phyloP scores from a whole-genome alignment of 257 asterid genomes.

The Solanum acaule region DNA sequence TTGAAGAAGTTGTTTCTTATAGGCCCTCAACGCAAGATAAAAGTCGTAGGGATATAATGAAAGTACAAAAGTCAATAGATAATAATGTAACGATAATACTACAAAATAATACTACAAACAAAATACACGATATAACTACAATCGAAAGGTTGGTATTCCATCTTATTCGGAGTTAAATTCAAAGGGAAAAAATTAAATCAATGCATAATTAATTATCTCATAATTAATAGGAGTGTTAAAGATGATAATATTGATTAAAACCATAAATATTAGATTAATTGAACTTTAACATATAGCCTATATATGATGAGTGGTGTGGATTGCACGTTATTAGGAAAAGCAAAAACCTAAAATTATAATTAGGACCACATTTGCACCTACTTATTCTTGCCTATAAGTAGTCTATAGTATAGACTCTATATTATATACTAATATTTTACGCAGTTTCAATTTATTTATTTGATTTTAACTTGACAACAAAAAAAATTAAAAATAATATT shows the following conservation, averaged over 20 bases:
- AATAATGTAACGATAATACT: too few relatives aligned
- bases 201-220: not conserved
- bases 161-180: not conserved
- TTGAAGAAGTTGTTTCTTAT: not conserved
- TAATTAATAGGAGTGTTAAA: not conserved
- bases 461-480: not conserved
- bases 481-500: too few relatives aligned
- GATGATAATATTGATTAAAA: not conserved
- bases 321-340: not conserved
- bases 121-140: too few relatives aligned
- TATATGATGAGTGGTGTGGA: not conserved
- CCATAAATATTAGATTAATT: not conserved
- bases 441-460: too few relatives aligned
- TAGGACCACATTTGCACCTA: not conserved
- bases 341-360: not conserved
- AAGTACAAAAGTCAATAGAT: too few relatives aligned
- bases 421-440: not conserved
- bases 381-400: not conserved
- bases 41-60: not conserved
- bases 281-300: not conserved
- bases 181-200: not conserved
- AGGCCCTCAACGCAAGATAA: not conserved
- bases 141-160: not conserved
- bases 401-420: not conserved
- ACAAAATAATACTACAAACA: not conserved